Percentiles rank a stretch among this genome's conserved stretches.
phyloP scores from a whole-genome alignment of 2,329 filamentous ascomycete genomes.

The Corynespora cassiicola region DNA sequence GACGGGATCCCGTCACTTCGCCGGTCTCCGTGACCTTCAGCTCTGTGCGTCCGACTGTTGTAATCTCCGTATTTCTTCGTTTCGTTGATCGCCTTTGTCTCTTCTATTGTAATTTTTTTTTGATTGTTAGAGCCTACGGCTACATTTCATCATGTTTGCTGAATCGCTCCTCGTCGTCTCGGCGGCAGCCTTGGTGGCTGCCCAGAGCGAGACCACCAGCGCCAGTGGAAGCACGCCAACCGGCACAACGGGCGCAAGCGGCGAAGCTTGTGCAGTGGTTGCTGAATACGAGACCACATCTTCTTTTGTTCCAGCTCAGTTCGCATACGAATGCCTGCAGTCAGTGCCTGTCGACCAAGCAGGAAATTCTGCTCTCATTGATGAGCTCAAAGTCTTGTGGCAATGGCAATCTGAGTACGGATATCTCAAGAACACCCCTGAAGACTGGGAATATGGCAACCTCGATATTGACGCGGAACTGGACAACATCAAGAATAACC shows the following conservation, averaged over 20 bases:
- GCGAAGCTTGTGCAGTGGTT: conserved; percentile 27
- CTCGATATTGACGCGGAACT: conserved; percentile 43
- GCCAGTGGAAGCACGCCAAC: conserved; percentile 1
- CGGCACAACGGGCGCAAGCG: too few species aligned
- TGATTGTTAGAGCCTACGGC: too few species aligned
- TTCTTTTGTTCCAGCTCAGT: conserved; percentile 20
- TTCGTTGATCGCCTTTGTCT: too few species aligned
- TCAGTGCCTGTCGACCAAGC: conserved; percentile 38
- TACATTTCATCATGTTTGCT: too few species aligned
- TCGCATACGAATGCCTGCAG: conserved; percentile 34
- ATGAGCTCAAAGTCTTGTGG: conserved; percentile 36
- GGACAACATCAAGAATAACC: conserved; percentile 35
- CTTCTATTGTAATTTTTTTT: too few species aligned
- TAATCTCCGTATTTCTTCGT: too few species aligned
- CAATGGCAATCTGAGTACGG: conserved; percentile 45
- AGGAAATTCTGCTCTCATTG: conserved; percentile 31
- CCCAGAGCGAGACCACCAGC: conserved; percentile 13
- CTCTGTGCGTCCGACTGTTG: too few species aligned
- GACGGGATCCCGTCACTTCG: too few species aligned
- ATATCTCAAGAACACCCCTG: conserved; percentile 42
- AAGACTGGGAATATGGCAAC: conserved; percentile 37
- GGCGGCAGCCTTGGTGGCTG: conserved; percentile 15
- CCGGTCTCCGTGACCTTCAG: too few species aligned
- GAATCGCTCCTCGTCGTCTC: conserved; percentile 22
- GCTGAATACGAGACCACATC: conserved; percentile 1